phyloP scores from a whole-genome alignment of 2,329 filamentous ascomycete species.

The Didymella glomerata region DNA sequence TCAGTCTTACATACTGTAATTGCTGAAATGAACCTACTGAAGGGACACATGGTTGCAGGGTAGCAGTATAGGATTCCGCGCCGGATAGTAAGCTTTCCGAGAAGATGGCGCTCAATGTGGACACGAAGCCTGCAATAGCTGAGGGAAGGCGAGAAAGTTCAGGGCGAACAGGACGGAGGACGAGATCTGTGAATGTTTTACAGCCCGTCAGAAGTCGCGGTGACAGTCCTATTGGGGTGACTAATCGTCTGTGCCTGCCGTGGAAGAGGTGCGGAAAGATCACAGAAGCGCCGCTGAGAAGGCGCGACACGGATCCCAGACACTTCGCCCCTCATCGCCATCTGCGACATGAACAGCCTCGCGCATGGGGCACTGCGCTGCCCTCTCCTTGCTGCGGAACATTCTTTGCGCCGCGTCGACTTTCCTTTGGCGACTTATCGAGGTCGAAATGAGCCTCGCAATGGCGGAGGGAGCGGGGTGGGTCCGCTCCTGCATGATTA shows the following conservation, averaged over 20 bases:
- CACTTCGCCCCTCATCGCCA: conserved; percentile 39
- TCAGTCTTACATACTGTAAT: not conserved
- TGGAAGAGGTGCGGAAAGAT: conserved; percentile 16
- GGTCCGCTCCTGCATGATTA: conserved; percentile 34
- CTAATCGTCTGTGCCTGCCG: conserved; percentile 43
- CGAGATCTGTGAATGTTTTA: conserved; percentile 51
- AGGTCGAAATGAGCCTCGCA: conserved; percentile 26
- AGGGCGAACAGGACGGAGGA: conserved; percentile 41
- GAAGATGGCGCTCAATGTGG: conserved; percentile 20
- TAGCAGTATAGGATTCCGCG: conserved; percentile 37
- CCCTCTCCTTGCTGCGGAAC: conserved; percentile 7
- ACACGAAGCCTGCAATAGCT: conserved; percentile 32
- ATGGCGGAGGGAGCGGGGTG: conserved; percentile 24
- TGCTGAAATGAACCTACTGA: conserved; percentile 36
- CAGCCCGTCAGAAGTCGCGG: conserved; percentile 34
- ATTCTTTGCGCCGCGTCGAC: conserved; percentile 34
- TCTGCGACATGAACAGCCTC: conserved; percentile 35
- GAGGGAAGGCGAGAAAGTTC: conserved; percentile 29
- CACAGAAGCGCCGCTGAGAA: conserved; percentile 8
- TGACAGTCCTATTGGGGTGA: conserved; percentile 30
- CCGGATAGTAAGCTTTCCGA: conserved; percentile 42
- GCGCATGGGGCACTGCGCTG: conserved; percentile 20
- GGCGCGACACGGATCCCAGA: conserved; percentile 42
- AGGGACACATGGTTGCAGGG: conserved; percentile 46
- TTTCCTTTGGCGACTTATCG: conserved; percentile 24